Evolutionary conservation across 1,284 basidiomycete genomes (phyloP), one percentile per base, ranked within the genome.

Genomic region (Microbotryum lychnidis-dioicae): DNA sequence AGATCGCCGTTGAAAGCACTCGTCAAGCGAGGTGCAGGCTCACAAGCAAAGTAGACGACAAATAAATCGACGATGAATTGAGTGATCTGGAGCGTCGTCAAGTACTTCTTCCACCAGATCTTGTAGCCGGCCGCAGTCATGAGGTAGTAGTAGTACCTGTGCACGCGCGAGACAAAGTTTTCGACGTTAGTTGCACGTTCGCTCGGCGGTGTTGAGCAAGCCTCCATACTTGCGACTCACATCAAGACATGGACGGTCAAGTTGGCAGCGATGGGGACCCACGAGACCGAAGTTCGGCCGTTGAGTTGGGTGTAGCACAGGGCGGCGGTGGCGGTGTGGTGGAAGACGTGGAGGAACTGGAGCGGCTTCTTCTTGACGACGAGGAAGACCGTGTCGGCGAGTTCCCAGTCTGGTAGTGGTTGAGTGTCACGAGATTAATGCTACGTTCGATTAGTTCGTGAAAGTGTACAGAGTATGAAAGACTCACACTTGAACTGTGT

Each of bases 71-170:
- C 86, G 68, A 97, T 76, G 74, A 97, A 97, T 46, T 97, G 93
- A 48, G 82, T 83, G 74, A 99, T 98, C 79, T 99, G 96, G 83
- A 96, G 87, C 46, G 83, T 85, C 54, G 94, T 97, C 68, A 97
- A 79, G 77, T 92, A 89, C 78, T 93, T 91, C 81, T 97, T 97
- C 92, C 93, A 97, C 93, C 93, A 97, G 77, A 97, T 90, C 78
- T 82, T 89, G 73, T 87, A 87, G 70, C 93, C 93, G 73, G 91
- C 90, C 59, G 93, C 91, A 58, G 93, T 96, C 49, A 91, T 91
- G 77, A 86, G 96, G 79, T 97, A 97, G 78, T 97, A 96, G 79
- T 96, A 69, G 80, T 96, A 69, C 61, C 66, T 62, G 37, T 45
- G 25, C 37, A 37, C 23, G n/a, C 23, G 16, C 47, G 10, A 29